Percentiles rank a stretch among this genome's conserved stretches.
phyloP scores from a whole-genome alignment of 441 rosid genomes.

The Cnidoscolus chayamansa region DNA sequence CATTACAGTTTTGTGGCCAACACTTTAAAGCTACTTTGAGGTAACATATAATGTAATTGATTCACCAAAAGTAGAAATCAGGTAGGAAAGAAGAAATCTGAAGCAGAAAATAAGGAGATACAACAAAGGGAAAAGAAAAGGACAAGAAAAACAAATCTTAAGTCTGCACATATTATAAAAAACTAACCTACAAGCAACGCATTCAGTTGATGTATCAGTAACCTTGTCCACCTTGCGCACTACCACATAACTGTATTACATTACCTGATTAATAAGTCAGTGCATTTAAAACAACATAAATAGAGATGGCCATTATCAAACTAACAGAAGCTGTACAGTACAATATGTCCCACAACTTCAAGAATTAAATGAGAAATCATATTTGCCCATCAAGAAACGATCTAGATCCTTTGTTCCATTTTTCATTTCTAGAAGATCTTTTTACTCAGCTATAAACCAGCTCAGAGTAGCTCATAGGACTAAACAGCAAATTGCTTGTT shows the following conservation, averaged over 20 bases:
- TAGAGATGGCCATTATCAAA: not conserved
- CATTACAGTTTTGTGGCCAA: no score
- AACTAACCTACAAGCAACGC: slow-evolving; percentile 48
- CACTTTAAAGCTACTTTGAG: not conserved
- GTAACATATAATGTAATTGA: not conserved
- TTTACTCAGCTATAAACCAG: not conserved
- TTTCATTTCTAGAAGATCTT: not conserved
- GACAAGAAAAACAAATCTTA: slow-evolving; percentile 9
- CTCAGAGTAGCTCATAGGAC: not conserved
- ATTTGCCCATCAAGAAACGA: not conserved
- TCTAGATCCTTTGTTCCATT: not conserved
- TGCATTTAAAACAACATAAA: not conserved
- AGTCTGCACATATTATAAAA: not conserved
- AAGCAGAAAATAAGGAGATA: not conserved
- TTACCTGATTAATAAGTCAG: slow-evolving; percentile 15
- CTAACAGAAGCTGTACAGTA: not conserved
- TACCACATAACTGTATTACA: slow-evolving; percentile 50
- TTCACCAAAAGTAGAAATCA: not conserved
- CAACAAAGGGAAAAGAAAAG: not conserved
- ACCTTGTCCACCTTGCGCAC: slow-evolving; percentile 64
- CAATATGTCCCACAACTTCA: not conserved
- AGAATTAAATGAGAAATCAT: not conserved
- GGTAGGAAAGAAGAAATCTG: not conserved
- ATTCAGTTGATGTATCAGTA: slow-evolving; percentile 42
- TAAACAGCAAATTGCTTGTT: not conserved